A percentile compares a stretch with the other conserved stretches of the same genome.
Evolutionary conservation across 164 flowering plant genomes (phyloP).

Genomic region (Macadamia integrifolia): DNA sequence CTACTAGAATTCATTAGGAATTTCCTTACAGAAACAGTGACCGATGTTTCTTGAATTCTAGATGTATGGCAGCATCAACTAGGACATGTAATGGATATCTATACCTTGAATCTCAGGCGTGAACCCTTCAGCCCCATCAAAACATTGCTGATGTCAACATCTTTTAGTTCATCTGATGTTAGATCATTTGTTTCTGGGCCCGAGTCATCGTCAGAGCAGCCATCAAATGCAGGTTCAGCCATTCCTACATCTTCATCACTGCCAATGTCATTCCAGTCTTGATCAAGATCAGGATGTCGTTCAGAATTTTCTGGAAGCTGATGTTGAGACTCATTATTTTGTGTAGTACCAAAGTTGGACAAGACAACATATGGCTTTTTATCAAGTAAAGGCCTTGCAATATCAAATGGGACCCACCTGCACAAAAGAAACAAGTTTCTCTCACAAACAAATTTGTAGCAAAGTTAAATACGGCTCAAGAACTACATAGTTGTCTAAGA

Average conservation of each 20-base stretch:
- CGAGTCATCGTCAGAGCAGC: constrained; percentile 53
- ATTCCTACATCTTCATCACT: constrained; percentile 48
- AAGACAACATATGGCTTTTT: constrained; percentile 54
- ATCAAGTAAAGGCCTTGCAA: constrained; percentile 69
- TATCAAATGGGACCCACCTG: constrained; percentile 84
- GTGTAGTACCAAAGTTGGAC: constrained; percentile 43
- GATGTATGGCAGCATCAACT: too few relatives aligned
- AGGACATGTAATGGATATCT: neutral
- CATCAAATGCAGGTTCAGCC: constrained; percentile 41
- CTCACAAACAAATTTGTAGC: neutral
- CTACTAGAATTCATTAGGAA: too few relatives aligned
- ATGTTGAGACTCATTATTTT: constrained; percentile 30
- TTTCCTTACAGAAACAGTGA: too few relatives aligned
- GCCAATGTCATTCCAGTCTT: constrained; percentile 35
- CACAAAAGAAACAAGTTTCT: constrained; percentile 9
- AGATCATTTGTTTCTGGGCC: constrained; percentile 28
- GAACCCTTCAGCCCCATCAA: constrained; percentile 43
- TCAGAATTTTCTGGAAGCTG: constrained; percentile 25
- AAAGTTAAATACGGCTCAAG: too few relatives aligned
- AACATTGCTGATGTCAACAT: constrained; percentile 37
- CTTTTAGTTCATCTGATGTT: constrained; percentile 20
- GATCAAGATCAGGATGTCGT: constrained; percentile 21
- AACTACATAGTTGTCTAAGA: too few relatives aligned
- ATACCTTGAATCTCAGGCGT: constrained; percentile 67
- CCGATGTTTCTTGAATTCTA: too few relatives aligned